A percentile compares a stretch with the other conserved stretches of the same genome.
phyloP scores from a whole-genome alignment of 257 asterid species.

The Solanum bukasovii region DNA sequence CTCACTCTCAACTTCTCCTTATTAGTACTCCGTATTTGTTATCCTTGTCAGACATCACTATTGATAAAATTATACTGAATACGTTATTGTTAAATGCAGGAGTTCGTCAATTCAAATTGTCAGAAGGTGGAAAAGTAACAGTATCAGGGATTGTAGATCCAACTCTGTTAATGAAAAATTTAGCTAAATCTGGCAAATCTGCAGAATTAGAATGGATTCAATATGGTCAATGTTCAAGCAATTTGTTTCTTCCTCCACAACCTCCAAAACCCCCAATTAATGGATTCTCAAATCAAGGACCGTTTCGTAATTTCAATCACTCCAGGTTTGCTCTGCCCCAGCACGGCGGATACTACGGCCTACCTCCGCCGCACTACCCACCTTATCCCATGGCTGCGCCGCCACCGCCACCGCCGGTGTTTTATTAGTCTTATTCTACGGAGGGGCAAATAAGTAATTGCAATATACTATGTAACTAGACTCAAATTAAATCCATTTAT shows the following conservation, averaged over 20 bases:
- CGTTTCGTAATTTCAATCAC: background rate
- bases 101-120: background rate
- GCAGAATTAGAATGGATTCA: background rate
- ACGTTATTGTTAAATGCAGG: background rate
- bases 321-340: background rate
- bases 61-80: rapidly evolving
- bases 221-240: constrained; percentile 1
- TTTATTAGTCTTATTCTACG: background rate
- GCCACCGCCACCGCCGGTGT: background rate
- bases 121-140: background rate
- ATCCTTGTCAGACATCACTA: background rate
- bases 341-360: background rate
- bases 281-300: background rate
- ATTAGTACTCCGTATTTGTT: background rate
- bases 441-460: background rate
- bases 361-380: background rate
- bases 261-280: background rate
- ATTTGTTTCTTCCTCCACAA: background rate
- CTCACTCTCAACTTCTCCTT: background rate
- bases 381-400: background rate
- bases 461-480: background rate
- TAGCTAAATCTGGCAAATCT: background rate
- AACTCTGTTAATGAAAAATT: background rate
- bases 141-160: constrained; percentile 1
- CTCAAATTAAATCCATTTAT: background rate